These are phyloP conservation scores for Coemansia sp. DNA, from an alignment of 371 early-diverging fungal genomes.

Conservation along the genomic window DNA sequence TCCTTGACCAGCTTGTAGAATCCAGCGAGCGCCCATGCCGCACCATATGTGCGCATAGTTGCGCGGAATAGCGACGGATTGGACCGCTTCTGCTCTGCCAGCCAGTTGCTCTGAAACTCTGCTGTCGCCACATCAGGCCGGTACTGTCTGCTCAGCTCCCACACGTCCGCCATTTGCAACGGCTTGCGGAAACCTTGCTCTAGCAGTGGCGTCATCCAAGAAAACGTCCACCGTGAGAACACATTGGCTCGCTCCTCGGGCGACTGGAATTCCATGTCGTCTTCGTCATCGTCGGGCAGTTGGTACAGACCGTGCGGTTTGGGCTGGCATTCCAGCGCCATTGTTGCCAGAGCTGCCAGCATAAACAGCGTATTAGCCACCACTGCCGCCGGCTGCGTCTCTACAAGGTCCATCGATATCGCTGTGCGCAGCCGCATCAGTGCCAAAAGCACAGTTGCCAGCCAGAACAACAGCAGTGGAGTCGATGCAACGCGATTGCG, in stretches of 20 bases:
- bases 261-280: constrained; percentile 14
- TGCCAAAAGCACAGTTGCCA: constrained; percentile 55
- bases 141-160: constrained; percentile 63
- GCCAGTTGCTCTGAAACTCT: constrained; percentile 70
- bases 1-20: constrained; percentile 68
- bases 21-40: constrained; percentile 51
- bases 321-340: constrained; percentile 63
- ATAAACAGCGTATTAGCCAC: constrained; percentile 46
- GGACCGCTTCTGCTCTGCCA: constrained; percentile 27
- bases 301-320: constrained; percentile 64
- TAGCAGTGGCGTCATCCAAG: constrained; percentile 90
- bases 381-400: constrained; percentile 46
- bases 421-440: constrained; percentile 56
- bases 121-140: constrained; percentile 63
- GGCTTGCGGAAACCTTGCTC: constrained; percentile 62
- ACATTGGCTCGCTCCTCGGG: constrained; percentile 87
- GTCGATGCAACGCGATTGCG: constrained; percentile 66
- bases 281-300: constrained; percentile 60
- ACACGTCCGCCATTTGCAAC: constrained; percentile 37
- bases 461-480: constrained; percentile 75
- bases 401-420: no score
- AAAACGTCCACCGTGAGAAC: constrained; percentile 78
- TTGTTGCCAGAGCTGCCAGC: constrained; percentile 55
- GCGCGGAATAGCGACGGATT: constrained; percentile 71
- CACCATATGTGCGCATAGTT: constrained; percentile 63